Base-by-base conservation (phyloP, 371 early-diverging fungal species). In the Blakeslea trispora region DNA sequence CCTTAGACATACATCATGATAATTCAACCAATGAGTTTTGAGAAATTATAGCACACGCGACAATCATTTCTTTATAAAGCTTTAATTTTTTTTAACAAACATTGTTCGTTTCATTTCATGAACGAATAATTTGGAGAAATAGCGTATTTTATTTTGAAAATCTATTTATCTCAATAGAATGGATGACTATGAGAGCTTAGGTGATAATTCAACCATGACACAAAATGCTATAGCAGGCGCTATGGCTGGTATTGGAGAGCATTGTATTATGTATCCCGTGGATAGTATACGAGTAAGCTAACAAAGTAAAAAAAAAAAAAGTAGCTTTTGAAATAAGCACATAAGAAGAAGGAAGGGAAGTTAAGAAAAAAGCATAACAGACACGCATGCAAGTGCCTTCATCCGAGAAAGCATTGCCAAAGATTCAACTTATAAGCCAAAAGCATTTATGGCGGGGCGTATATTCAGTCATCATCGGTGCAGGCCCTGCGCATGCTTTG, bases 401-500 rank as follows among this genome's bases (percentile, higher is more conserved):
- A 9, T 35, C 66, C 21, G 18, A 48, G 14, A 59, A 55, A 40
- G 43, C 55, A 52, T 46, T 52, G 52, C 48, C 55, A 18, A 50
- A 41, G 18, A 32, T 40, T 6, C 55, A 59, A 18, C 8, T 41
- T 1, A 32, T 13, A 22, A 32, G 53, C 3, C 64, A 69, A 7
- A 65, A 68, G 24, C 70, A 92, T 13, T 75, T 95, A 31, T 97
- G 95, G 95, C 78, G 93, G 39, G 98, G 98, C 17, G 92, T 96
- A 6, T 85, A 81, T 62, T 93, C 94, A 2, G 93, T 96, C 10
- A 77, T 95, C 4, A 52, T 93, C 45, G 97, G 97, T 4, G 95
- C 97, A 1, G 98, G 98, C 0, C 98, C 98, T 14, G 92, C 98
- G 0, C 98, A 97, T 66, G 98, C 98, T 2, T 76, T 97, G 19